phyloP scores from a whole-genome alignment of 176 grass and related monocot species.

The Bonia amplexicaulis region DNA sequence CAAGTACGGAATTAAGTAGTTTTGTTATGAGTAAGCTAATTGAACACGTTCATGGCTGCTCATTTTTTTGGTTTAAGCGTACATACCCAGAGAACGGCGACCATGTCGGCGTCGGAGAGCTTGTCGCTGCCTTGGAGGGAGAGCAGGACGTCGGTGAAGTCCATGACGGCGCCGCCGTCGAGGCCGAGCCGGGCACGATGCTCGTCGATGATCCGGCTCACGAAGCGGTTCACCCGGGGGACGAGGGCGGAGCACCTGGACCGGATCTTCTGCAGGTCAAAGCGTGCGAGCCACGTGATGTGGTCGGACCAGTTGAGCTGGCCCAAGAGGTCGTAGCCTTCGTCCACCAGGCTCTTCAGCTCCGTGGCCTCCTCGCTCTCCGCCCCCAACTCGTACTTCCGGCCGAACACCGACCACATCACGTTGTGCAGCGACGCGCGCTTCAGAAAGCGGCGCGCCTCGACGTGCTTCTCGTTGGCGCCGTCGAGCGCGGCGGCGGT shows the following conservation, averaged over 20 bases:
- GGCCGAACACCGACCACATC: constrained; percentile 74
- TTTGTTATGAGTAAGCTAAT: neutral
- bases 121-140: constrained; percentile 55
- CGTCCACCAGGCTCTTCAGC: constrained; percentile 63
- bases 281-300: constrained; percentile 38
- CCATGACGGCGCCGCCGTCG: neutral
- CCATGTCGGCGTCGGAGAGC: constrained; percentile 66
- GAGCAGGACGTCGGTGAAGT: constrained; percentile 76
- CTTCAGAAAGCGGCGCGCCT: constrained; percentile 49
- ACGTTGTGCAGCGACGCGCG: constrained; percentile 64
- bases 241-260: constrained; percentile 54
- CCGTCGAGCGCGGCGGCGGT: neutral
- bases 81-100: constrained; percentile 74
- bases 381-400: constrained; percentile 36
- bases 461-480: neutral
- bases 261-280: constrained; percentile 53
- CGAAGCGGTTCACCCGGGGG: constrained; percentile 55
- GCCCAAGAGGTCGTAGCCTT: constrained; percentile 68
- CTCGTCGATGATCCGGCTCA: constrained; percentile 58
- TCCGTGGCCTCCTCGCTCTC: constrained; percentile 42
- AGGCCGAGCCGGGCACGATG: constrained; percentile 13
- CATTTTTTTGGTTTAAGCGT: neutral
- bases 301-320: constrained; percentile 86
- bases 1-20: neutral
- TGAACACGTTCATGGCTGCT: neutral